Evolutionary conservation across 768 basidiomycete species (phyloP), one percentile per base, ranked within the genome.

Genomic region (Tricholomella constricta): DNA sequence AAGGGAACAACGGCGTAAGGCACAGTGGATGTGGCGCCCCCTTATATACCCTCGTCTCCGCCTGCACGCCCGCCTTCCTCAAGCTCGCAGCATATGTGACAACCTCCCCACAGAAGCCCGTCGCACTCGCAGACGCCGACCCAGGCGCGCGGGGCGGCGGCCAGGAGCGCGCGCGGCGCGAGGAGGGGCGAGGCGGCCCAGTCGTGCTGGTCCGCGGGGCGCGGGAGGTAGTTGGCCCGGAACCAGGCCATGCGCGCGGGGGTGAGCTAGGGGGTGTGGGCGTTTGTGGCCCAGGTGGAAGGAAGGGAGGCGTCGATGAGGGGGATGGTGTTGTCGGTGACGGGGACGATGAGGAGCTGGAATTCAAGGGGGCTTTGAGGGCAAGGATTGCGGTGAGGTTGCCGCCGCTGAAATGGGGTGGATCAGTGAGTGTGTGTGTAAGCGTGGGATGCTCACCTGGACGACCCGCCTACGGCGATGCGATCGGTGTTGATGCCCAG

Each of bases 211-310:
- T 88, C 85, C 35, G 68, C 75, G 55, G 76, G 63, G 52, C 85
- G 81, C 0, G 89, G 86, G 10, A 88, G 73, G 64, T 91, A 91
- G 60, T 84, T 81, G 43, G 75, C 63, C 26, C 80, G 72, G 79
- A 86, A 91, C 89, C 89, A 91, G 15, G 79, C 58, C 88, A 91
- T 90, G 51, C 84, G 82, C 4, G 58, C 79, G 1, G 80, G 84
- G 3, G 70, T 66, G 29, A 91, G 77, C 76, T 84, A 83, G 1
- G 83, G 78, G 1, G 86, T 78, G 45, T 82, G 63, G 23, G 73
- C 69, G 60, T 85, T 85, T 55, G 80, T 76, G 7, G 66, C 68
- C 86, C 87, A 89, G 22, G 77, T 78, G 23, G 65, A 59, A 60
- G 74, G 48, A 59, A 68, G 52, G 57, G 75, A 75, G 14, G 9